Evolutionary conservation across 805 yeast species (phyloP).

Genomic region (Wickerhamomyces xylosicus): DNA sequence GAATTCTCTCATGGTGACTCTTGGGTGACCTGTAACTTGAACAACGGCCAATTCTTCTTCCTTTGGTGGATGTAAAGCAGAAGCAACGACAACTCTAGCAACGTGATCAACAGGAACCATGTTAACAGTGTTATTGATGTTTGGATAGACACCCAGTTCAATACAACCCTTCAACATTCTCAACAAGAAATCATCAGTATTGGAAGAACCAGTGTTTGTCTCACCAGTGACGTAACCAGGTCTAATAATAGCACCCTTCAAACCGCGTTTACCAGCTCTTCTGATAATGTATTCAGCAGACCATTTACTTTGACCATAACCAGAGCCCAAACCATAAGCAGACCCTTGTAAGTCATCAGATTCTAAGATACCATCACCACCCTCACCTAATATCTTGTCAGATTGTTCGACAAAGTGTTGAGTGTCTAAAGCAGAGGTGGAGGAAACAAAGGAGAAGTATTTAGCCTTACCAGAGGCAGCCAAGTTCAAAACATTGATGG

Average conservation of each 20-base stretch:
- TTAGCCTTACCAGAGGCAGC: slow-evolving; percentile 78
- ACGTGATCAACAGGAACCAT: slow-evolving; percentile 99
- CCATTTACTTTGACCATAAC: slow-evolving; percentile 98
- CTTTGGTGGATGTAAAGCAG: slow-evolving; percentile 68
- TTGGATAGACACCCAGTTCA: slow-evolving; percentile 80
- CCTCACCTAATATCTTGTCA: slow-evolving; percentile 54
- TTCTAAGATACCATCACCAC: slow-evolving; percentile 68
- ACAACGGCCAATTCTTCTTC: slow-evolving; percentile 53
- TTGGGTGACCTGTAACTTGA: slow-evolving; percentile 97
- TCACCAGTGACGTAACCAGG: slow-evolving; percentile 96
- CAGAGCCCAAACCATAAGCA: slow-evolving; percentile 71
- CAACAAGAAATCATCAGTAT: slow-evolving; percentile 92
- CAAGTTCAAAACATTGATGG: slow-evolving; percentile 68
- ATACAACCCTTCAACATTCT: slow-evolving; percentile 93
- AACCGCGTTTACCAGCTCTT: slow-evolving; percentile 79
- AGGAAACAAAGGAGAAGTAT: slow-evolving; percentile 82
- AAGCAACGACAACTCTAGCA: slow-evolving; percentile 79
- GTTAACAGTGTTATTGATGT: slow-evolving; percentile 78
- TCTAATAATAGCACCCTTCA: slow-evolving; percentile 81
- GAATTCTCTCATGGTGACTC: slow-evolving; percentile 71
- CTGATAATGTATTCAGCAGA: slow-evolving; percentile 86
- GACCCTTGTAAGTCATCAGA: slow-evolving; percentile 80
- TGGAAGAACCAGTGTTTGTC: slow-evolving; percentile 74
- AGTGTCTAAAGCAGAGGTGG: slow-evolving; percentile 88
- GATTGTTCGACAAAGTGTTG: slow-evolving; percentile 71